A percentile compares a stretch with the other conserved stretches of the same genome.
phyloP scores from a whole-genome alignment of 345 rosid species.

The Moringa oleifera region DNA sequence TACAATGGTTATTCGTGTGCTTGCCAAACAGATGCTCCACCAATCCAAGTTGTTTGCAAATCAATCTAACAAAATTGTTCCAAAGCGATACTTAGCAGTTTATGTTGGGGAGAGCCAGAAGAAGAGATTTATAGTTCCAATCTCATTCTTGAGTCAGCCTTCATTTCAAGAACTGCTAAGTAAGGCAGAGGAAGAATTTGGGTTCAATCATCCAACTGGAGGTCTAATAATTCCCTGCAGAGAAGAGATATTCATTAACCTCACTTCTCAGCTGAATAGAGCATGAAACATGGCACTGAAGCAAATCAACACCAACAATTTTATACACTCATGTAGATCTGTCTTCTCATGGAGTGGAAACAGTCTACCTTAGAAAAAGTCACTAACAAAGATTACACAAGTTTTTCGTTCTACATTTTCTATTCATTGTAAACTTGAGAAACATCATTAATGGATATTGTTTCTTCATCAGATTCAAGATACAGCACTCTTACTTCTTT shows the following conservation, averaged over 20 bases:
- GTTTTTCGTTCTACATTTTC: no score
- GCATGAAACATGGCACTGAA: neutral
- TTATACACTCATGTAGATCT: no score
- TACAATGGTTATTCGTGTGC: neutral
- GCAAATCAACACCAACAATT: neutral
- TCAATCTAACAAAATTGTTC: neutral
- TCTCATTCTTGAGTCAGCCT: conserved; percentile 32
- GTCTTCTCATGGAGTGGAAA: no score
- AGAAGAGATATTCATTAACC: conserved; percentile 29
- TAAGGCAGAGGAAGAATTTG: conserved; percentile 34
- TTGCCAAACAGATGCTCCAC: neutral
- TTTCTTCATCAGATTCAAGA: no score
- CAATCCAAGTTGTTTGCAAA: neutral
- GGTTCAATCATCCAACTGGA: conserved; percentile 36
- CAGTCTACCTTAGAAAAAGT: no score
- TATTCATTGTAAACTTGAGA: no score
- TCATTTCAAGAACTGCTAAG: conserved; percentile 29
- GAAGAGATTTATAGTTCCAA: conserved; percentile 25
- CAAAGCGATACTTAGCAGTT: conserved; percentile 11
- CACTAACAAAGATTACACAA: no score
- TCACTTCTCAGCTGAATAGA: conserved; percentile 24
- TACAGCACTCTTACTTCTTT: no score
- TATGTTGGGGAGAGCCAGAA: conserved; percentile 28
- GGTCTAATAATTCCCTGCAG: conserved; percentile 34
- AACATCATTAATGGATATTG: no score